These are phyloP conservation scores for Gloeostereum incarnatum DNA, from an alignment of 768 basidiomycete genomes.

Conservation along the genomic window DNA sequence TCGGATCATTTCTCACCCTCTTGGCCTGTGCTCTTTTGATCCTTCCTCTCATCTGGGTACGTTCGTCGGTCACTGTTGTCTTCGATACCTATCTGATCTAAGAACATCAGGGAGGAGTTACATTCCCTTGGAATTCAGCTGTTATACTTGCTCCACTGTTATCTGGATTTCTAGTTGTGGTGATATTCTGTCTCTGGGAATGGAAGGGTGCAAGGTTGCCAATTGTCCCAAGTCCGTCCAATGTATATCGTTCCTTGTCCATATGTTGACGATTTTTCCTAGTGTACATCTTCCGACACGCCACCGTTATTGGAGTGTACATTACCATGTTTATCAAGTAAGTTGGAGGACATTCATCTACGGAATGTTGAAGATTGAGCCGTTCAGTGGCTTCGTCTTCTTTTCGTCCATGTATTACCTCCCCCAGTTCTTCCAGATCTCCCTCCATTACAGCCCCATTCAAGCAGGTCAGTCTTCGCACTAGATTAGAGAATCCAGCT, in stretches of 20 bases:
- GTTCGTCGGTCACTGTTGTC: slow-evolving; percentile 7
- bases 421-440: slow-evolving; percentile 71
- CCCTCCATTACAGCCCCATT: slow-evolving; percentile 56
- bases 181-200: slow-evolving; percentile 62
- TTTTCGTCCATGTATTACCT: slow-evolving; percentile 63
- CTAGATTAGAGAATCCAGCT: neutral
- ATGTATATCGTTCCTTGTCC: neutral
- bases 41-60: slow-evolving; percentile 65
- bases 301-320: slow-evolving; percentile 60
- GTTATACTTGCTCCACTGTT: slow-evolving; percentile 52
- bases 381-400: slow-evolving; percentile 45
- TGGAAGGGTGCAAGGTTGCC: slow-evolving; percentile 63
- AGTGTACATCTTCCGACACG: slow-evolving; percentile 68
- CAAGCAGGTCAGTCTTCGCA: slow-evolving; percentile 27
- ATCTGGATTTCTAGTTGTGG: slow-evolving; percentile 42
- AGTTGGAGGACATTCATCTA: slow-evolving; percentile 7
- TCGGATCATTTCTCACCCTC: slow-evolving; percentile 50
- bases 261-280: neutral
- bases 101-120: slow-evolving; percentile 48
- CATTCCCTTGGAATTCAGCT: slow-evolving; percentile 64
- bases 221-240: slow-evolving; percentile 55
- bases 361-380: slow-evolving; percentile 2
- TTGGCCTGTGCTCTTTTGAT: slow-evolving; percentile 54
- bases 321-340: slow-evolving; percentile 63
- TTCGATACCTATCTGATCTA: neutral